Base-by-base conservation (phyloP, 768 basidiomycete genomes). In the Agaricus subrufescens region DNA sequence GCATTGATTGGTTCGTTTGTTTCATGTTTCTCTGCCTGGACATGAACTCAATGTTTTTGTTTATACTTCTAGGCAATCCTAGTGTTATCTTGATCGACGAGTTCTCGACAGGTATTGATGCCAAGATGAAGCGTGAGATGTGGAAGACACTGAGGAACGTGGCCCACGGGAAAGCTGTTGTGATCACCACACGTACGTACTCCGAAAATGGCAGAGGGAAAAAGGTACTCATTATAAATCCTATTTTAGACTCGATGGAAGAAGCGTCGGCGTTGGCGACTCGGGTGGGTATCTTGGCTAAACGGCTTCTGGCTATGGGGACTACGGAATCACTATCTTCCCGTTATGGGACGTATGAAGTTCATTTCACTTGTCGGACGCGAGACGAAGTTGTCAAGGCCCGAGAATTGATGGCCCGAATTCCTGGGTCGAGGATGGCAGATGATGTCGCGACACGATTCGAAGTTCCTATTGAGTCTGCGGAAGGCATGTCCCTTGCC, bases 51-150 rank as follows among this genome's bases (percentile, higher is more conserved):
- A 57, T 23, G 19, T 12, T 14, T n/a, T 14, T 23, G 15, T 27
- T 48, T 34, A 26, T 52, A 85, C 19, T 19, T 19, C 11, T 11
- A 34, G 88, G 87, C 4, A 91, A 91, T 61, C 86, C 89, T 3
- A 73, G 86, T 3, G 89, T 91, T 3, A 72, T 91, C 2, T 77
- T 91, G 23, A 90, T 92, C 46, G 90, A 92, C 58, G 89, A 91
- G 64, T 91, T 89, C 66, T 89, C 87, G 5, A 89, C 88, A 2
- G 90, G 90, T 4, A 83, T 91, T 47, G 90, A 91, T 65, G 86
- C 89, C 6, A 89, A 84, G 67, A 90, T 85, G 76, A 91, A 91
- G 68, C 74, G 90, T 37, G 87, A 91, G 30, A 89, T 91, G 85
- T 91, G 90, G 90, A 71, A 73, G 14, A 89, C 86, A 0, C 72